These are phyloP conservation scores for Lipomyces lipofer DNA, from an alignment of 805 yeast genomes.

Conservation along the genomic window DNA sequence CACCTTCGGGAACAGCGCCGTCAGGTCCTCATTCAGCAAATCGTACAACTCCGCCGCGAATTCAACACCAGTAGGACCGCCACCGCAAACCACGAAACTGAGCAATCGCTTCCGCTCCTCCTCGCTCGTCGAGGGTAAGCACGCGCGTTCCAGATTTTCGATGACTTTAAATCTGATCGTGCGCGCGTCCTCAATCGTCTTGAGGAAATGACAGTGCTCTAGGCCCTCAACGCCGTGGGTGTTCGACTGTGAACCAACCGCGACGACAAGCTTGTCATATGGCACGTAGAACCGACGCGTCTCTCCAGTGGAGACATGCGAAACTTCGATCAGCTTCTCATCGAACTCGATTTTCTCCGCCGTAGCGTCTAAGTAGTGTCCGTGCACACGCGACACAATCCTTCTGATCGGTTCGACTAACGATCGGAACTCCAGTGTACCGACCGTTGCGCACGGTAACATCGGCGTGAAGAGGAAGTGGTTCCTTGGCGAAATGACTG, in stretches of 20 bases:
- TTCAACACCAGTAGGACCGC: slow-evolving; percentile 76
- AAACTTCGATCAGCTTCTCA: slow-evolving; percentile 59
- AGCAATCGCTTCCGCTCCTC: slow-evolving; percentile 62
- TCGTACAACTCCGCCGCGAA: slow-evolving; percentile 72
- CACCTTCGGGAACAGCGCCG: slow-evolving; percentile 57
- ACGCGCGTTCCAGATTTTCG: slow-evolving; percentile 58
- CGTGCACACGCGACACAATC: slow-evolving; percentile 53
- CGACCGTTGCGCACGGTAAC: slow-evolving; percentile 92
- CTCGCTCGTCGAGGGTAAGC: slow-evolving; percentile 63
- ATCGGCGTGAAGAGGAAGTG: slow-evolving; percentile 90
- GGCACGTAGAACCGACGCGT: slow-evolving; percentile 57
- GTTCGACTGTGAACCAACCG: slow-evolving; percentile 67
- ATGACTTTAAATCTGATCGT: slow-evolving; percentile 57
- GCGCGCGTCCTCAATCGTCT: slow-evolving; percentile 67
- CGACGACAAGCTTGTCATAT: slow-evolving; percentile 68
- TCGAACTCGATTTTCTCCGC: slow-evolving; percentile 60
- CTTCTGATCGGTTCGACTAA: slow-evolving; percentile 64
- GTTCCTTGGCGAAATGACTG: slow-evolving; percentile 90
- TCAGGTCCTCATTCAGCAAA: slow-evolving; percentile 63
- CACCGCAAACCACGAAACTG: slow-evolving; percentile 69
- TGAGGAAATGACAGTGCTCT: slow-evolving; percentile 59
- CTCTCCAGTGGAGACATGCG: slow-evolving; percentile 47
- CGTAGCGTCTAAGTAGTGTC: slow-evolving; percentile 62
- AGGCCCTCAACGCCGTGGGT: slow-evolving; percentile 74
- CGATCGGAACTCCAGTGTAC: slow-evolving; percentile 60